Conservation (phyloP, 352 stramenopile genomes). For the Chrysophaeum taylorii region DNA sequence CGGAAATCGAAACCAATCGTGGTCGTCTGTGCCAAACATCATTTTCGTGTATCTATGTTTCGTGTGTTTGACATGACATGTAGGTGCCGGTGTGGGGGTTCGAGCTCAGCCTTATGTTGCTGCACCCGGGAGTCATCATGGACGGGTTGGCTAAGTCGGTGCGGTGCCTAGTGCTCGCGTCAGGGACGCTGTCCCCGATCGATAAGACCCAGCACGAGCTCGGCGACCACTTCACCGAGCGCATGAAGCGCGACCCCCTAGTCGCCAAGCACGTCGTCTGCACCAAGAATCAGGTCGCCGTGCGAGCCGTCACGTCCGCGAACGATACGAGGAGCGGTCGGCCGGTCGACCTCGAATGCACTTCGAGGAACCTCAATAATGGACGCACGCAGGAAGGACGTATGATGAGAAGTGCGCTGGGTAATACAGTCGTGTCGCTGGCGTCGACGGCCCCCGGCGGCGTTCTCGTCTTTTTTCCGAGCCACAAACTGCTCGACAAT, state of each 20-base stretch:
- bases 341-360: neutral
- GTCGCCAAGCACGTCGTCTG: constrained; percentile 4
- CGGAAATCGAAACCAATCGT: no score
- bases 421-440: neutral
- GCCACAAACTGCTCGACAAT: neutral
- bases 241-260: neutral
- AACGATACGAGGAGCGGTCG: neutral
- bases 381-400: no score
- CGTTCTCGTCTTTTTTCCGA: constrained; percentile 5
- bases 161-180: neutral
- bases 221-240: neutral
- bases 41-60: no score
- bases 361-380: neutral
- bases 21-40: no score
- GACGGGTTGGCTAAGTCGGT: neutral
- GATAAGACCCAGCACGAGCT: neutral
- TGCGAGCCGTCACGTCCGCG: neutral
- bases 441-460: neutral
- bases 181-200: neutral
- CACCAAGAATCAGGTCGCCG: neutral
- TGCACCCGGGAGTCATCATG: constrained; percentile 2
- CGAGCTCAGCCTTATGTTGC: constrained; percentile 1
- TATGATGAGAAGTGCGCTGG: neutral
- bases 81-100: constrained; percentile 1
- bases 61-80: no score